Conservation (phyloP, 257 asterid genomes). For the Solanum corneliomulleri region DNA sequence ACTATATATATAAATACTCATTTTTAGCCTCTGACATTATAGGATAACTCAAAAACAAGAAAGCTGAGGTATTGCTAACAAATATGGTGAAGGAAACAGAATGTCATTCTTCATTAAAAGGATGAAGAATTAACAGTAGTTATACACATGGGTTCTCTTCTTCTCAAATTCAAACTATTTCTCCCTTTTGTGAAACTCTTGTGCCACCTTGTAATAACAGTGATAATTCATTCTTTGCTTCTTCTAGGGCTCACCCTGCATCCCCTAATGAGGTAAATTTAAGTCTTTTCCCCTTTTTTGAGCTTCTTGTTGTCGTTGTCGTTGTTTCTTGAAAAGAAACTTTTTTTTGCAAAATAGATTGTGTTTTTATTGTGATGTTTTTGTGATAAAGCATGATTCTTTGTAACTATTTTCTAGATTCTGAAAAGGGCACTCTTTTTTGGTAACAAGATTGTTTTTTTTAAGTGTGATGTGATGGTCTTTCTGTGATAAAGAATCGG, state of each 20-base stretch:
- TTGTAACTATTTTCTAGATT: background rate
- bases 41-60: no score
- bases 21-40: no score
- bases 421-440: background rate
- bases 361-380: background rate
- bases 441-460: background rate
- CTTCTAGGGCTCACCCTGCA: constrained; percentile 30
- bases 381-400: background rate
- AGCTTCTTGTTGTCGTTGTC: background rate
- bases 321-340: background rate
- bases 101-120: no score
- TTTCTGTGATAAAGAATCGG: background rate
- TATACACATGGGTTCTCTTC: no score
- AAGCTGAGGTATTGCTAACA: no score
- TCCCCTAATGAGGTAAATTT: constrained; percentile 45
- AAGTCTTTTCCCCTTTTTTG: background rate
- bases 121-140: no score
- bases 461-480: background rate
- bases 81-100: no score
- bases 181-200: constrained; percentile 59
- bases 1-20: no score
- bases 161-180: constrained; percentile 4
- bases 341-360: background rate
- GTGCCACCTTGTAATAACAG: constrained; percentile 28
- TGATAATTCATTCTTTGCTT: constrained; percentile 10